Evolutionary conservation across 2,329 filamentous ascomycete species (phyloP), one percentile per base, ranked within the genome.

Genomic region (Apiospora phragmitis): DNA sequence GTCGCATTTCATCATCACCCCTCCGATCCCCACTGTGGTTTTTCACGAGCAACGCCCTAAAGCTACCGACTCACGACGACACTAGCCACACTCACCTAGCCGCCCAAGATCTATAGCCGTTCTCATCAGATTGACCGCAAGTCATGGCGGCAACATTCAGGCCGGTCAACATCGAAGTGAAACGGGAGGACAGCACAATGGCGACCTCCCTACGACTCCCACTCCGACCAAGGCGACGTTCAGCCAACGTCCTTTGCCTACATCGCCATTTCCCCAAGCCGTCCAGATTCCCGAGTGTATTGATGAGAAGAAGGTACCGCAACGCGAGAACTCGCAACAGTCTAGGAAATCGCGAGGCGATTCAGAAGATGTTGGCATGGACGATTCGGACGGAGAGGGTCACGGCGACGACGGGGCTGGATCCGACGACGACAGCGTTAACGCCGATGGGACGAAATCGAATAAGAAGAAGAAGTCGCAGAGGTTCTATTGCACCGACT

Each of bases 381-480:
- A 92, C 49, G 91, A 92, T 24, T 92, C 92, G 14, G 93, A 94
- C 70, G 91, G 87, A 68, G 92, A 93, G 74, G 82, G 76, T 3
- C 83, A 82, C 35, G 82, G 80, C 68, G 87, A 88, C 16, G 87
- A 88, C 49, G 85, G 81, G 24, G 55, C 55, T 38, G 86, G 80
- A 42, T 93, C 92, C 16, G 93, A 94, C 72, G 88, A 88, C 67
- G 91, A 89, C 47, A 90, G 87, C 75, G 85, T 91, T 29, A 87
- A 88, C 70, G 89, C 87, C 14, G 90, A 92, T 78, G 85, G 90
- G 55, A 85, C 86, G n/a, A 89, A 92, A 73, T 92, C 93, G 11
- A 91, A 88, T 68, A 97, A 97, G 84, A 98, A 98, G 88, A 98
- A 97, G 84, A 97, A 97, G 82, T 94, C 94, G 0, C 94, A 98